These are phyloP conservation scores for Lycium barbarum DNA, from an alignment of 257 asterid species.

Conservation along the genomic window DNA sequence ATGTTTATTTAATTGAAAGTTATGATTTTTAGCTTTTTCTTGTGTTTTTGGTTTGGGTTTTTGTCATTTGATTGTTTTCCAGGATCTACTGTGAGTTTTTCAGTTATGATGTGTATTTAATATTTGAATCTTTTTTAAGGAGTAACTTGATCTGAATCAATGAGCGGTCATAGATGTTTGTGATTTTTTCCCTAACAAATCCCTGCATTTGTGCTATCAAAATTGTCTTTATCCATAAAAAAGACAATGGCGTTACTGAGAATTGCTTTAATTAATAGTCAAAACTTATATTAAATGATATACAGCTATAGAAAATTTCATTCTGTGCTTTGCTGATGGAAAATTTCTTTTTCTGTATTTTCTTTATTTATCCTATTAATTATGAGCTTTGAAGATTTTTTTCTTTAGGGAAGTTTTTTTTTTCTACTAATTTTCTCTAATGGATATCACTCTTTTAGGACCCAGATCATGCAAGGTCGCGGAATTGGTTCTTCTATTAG, in stretches of 20 bases:
- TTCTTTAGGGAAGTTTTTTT: too few relatives aligned
- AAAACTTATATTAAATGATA: neutral
- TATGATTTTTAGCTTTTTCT: constrained; percentile 26
- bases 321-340: constrained; percentile 19
- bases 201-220: constrained; percentile 30
- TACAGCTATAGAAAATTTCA: neutral
- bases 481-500: constrained; percentile 39
- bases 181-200: neutral
- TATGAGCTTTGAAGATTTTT: constrained; percentile 20
- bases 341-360: constrained; percentile 4
- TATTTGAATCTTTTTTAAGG: neutral
- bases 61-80: constrained; percentile 11
- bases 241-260: constrained; percentile 20
- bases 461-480: constrained; percentile 26
- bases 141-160: constrained; percentile 21
- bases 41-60: constrained; percentile 16
- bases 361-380: neutral
- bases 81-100: constrained; percentile 25
- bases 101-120: constrained; percentile 28
- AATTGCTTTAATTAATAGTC: constrained; percentile 1
- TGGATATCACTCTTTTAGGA: neutral
- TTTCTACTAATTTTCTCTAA: neutral
- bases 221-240: neutral
- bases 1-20: constrained; percentile 47
- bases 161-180: constrained; percentile 39